Evolutionary conservation across 2,329 filamentous ascomycete species (phyloP).

Genomic region (Colletotrichum tropicale): DNA sequence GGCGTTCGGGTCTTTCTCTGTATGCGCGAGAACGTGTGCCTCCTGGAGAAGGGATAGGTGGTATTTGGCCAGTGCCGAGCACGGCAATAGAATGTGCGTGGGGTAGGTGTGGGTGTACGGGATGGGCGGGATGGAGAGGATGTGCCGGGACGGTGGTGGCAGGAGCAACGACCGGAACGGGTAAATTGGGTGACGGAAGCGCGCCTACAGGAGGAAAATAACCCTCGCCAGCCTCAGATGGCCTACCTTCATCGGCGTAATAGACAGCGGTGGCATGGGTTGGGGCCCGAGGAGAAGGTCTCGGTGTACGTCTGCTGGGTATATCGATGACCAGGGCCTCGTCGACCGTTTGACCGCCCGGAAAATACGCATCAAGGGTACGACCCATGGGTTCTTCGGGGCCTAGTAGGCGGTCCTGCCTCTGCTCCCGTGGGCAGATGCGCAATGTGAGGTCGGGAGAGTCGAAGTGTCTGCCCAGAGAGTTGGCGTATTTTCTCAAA

Average conservation of each 20-base stretch:
- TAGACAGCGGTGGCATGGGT: constrained; percentile 52
- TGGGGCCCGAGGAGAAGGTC: constrained; percentile 72
- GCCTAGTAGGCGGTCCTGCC: constrained; percentile 71
- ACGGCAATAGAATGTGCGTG: constrained; percentile 75
- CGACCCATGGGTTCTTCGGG: constrained; percentile 85
- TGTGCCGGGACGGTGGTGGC: constrained; percentile 35
- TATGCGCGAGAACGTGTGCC: constrained; percentile 59
- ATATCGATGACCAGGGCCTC: constrained; percentile 93
- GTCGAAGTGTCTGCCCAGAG: constrained; percentile 86
- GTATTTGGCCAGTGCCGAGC: constrained; percentile 79
- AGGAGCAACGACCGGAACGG: constrained; percentile 41
- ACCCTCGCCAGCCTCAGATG: constrained; percentile 73
- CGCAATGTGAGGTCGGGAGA: constrained; percentile 86
- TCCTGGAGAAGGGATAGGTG: constrained; percentile 84
- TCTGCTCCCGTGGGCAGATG: constrained; percentile 73
- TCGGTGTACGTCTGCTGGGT: constrained; percentile 76
- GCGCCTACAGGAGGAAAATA: constrained; percentile 77
- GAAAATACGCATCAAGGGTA: constrained; percentile 82
- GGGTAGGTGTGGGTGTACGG: constrained; percentile 21
- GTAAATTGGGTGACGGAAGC: constrained; percentile 43
- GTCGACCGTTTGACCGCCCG: constrained; percentile 84
- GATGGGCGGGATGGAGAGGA: constrained; percentile 15
- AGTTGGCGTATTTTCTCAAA: constrained; percentile 91
- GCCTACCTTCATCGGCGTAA: constrained; percentile 67
- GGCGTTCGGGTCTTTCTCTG: constrained; percentile 61